Evolutionary conservation across 2,329 filamentous ascomycete genomes (phyloP).

Genomic region (Microsporum audouinii): DNA sequence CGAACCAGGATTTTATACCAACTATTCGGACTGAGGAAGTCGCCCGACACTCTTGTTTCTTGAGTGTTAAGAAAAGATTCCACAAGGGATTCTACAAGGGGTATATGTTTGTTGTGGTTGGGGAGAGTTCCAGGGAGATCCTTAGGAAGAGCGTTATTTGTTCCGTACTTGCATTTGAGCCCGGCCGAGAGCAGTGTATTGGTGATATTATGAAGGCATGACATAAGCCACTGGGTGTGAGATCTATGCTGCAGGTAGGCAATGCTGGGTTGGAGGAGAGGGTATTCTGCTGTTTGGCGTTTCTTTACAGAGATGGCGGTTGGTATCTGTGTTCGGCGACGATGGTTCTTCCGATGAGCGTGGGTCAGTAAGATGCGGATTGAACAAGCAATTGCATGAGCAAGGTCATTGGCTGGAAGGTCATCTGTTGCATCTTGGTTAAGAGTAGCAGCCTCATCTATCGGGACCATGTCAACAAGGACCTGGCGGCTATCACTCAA

Average conservation of each 20-base stretch:
- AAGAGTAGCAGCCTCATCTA: conserved; percentile 24
- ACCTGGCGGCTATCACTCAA: conserved; percentile 47
- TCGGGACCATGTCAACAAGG: conserved; percentile 54
- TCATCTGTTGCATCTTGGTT: conserved; percentile 19
- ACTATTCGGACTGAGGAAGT: conserved; percentile 25
- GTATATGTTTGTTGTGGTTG: conserved; percentile 12
- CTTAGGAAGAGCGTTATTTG: conserved; percentile 16
- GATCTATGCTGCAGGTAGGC: conserved; percentile 42
- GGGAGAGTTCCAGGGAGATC: conserved; percentile 11
- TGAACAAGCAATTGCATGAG: conserved; percentile 54
- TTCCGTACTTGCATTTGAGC: conserved; percentile 21
- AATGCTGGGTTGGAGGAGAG: conserved; percentile 49
- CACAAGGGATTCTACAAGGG: conserved; percentile 32
- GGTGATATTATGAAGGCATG: conserved; percentile 24
- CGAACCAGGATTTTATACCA: conserved; percentile 30
- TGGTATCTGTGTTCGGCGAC: conserved; percentile 53
- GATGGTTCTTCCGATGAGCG: conserved; percentile 65
- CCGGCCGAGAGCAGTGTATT: conserved; percentile 25
- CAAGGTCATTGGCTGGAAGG: conserved; percentile 35
- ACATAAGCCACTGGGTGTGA: conserved; percentile 26
- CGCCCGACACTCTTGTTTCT: conserved; percentile 32
- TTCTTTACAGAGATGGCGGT: conserved; percentile 43
- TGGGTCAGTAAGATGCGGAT: conserved; percentile 68
- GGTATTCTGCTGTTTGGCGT: conserved; percentile 40
- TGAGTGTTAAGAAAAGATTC: conserved; percentile 33